Evolutionary conservation across 176 grass and related monocot species (phyloP).

Genomic region (Musa schizocarpa): DNA sequence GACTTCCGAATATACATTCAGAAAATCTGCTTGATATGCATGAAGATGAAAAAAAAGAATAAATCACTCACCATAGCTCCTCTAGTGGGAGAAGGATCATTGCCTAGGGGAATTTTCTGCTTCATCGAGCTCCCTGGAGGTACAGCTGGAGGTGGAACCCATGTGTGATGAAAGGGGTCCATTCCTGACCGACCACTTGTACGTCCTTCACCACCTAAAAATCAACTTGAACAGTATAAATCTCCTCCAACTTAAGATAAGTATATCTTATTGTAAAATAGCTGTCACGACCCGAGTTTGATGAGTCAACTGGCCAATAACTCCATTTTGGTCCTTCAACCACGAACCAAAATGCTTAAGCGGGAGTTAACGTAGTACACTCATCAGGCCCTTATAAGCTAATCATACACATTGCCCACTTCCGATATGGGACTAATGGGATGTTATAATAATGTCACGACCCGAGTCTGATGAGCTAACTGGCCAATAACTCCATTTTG

Average conservation of each 20-base stretch:
- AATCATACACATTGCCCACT: no score
- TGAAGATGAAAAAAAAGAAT: not conserved
- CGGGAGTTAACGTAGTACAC: no score
- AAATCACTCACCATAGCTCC: constrained; percentile 42
- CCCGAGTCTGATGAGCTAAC: no score
- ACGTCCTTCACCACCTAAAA: constrained; percentile 58
- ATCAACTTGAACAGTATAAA: not conserved
- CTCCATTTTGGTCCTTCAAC: no score
- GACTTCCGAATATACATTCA: not conserved
- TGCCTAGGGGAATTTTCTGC: constrained; percentile 66
- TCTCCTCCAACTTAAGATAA: no score
- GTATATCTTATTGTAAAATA: not conserved
- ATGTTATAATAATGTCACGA: no score
- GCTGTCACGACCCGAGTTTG: no score
- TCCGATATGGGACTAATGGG: no score
- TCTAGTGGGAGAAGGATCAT: constrained; percentile 49
- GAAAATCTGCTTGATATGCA: not conserved
- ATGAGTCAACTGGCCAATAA: no score
- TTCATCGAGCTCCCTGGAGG: constrained; percentile 38
- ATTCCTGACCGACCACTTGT: constrained; percentile 72
- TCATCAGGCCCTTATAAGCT: no score
- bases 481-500: no score
- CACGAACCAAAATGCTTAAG: no score
- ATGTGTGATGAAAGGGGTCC: constrained; percentile 36
- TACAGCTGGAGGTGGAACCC: constrained; percentile 49